phyloP scores from a whole-genome alignment of 805 yeast genomes.

The Saturnispora galanensis region DNA sequence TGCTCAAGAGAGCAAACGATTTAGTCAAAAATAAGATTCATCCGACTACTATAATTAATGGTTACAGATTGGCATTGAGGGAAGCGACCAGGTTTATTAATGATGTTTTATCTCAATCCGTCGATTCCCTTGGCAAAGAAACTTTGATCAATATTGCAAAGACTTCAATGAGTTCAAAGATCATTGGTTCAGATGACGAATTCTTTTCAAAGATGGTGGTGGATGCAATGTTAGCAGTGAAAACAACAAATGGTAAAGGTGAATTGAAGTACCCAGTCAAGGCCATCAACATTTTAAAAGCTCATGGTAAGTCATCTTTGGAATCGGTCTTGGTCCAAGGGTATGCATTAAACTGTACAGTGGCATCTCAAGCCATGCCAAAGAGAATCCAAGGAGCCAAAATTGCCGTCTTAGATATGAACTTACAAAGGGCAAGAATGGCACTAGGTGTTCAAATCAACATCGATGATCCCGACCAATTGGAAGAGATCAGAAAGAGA shows the following conservation, averaged over 20 bases:
- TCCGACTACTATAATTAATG: slow-evolving; percentile 96
- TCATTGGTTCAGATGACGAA: slow-evolving; percentile 87
- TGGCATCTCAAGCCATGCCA: slow-evolving; percentile 95
- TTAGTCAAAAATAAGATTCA: slow-evolving; percentile 88
- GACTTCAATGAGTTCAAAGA: slow-evolving; percentile 94
- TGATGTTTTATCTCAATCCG: slow-evolving; percentile 75
- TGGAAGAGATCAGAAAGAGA: slow-evolving; percentile 83
- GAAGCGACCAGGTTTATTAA: slow-evolving; percentile 84
- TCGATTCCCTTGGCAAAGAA: slow-evolving; percentile 72
- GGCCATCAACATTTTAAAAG: slow-evolving; percentile 91
- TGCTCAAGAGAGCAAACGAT: slow-evolving; percentile 86
- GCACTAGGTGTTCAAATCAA: slow-evolving; percentile 97
- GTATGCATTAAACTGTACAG: slow-evolving; percentile 92
- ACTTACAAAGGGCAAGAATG: slow-evolving; percentile 93
- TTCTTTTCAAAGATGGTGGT: slow-evolving; percentile 88
- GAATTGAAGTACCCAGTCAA: slow-evolving; percentile 91
- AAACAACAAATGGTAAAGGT: slow-evolving; percentile 79
- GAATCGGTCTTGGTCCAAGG: slow-evolving; percentile 88
- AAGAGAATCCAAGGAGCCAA: slow-evolving; percentile 60
- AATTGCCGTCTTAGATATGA: slow-evolving; percentile 83
- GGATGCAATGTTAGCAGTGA: slow-evolving; percentile 91
- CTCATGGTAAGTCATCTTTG: slow-evolving; percentile 87
- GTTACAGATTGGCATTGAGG: slow-evolving; percentile 84
- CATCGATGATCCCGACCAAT: slow-evolving; percentile 86
- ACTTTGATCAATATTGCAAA: slow-evolving; percentile 85